phyloP scores from a whole-genome alignment of 805 yeast genomes.

The Cyberlindnera mississippiensis region DNA sequence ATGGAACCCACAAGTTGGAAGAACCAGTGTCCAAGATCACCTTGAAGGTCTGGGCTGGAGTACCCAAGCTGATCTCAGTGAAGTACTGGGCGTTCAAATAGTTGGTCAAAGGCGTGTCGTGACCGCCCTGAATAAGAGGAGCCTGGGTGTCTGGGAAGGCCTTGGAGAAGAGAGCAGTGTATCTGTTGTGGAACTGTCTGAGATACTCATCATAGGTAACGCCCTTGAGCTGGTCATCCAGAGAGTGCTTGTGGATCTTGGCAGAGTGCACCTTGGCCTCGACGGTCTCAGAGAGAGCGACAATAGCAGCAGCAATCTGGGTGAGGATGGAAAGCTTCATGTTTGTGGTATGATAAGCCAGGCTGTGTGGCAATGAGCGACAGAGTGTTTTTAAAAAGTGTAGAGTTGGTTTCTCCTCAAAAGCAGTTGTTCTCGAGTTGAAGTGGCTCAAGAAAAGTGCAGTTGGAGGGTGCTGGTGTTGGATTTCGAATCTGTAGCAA shows the following conservation, averaged over 20 bases:
- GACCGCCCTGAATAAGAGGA: constrained; percentile 38
- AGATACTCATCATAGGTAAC: constrained; percentile 50
- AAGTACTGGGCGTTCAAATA: constrained; percentile 95
- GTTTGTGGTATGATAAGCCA: constrained; percentile 2
- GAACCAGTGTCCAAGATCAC: constrained; percentile 96
- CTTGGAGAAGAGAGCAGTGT: constrained; percentile 45
- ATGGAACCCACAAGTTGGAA: constrained; percentile 96
- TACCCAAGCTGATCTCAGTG: constrained; percentile 86
- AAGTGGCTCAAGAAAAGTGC: no score
- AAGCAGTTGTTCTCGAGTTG: no score
- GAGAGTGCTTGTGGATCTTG: constrained; percentile 54
- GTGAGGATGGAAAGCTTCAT: constrained; percentile 24
- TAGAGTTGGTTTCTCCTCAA: no score
- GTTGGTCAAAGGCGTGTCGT: constrained; percentile 84
- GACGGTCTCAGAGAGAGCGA: constrained; percentile 40
- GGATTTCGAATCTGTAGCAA: not conserved
- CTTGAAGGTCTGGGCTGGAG: constrained; percentile 91
- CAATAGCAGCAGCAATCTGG: constrained; percentile 23
- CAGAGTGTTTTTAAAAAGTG: not conserved
- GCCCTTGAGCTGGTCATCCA: constrained; percentile 52
- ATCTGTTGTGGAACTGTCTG: constrained; percentile 57
- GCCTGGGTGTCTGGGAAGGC: constrained; percentile 38
- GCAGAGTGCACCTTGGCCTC: constrained; percentile 53
- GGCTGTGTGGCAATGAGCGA: not conserved
- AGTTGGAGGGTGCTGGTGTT: not conserved